Evolutionary conservation across 2,329 filamentous ascomycete species (phyloP), one percentile per base, ranked within the genome.

Genomic region (Diaporthe velutina): DNA sequence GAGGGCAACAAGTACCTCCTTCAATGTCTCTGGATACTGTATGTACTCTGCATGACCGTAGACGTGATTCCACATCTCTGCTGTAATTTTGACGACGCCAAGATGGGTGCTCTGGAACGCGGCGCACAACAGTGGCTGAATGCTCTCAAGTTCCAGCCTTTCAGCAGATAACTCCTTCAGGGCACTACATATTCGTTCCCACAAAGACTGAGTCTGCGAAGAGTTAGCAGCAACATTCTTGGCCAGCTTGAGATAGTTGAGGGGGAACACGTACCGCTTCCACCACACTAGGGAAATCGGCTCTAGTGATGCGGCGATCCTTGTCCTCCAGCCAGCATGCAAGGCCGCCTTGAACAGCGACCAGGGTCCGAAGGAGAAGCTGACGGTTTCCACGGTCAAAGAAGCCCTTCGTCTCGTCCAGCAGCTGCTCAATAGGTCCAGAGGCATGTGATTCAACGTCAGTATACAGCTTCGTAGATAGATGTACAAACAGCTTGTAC

Each of bases 11-110:
- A 98, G 85, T 2, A 92, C 89, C 3, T 86, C 83, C 78, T 91
- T 91, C 7, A 98, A 85, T 40, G 85, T 85, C 15, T 88, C 83
- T 0, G 95, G 93, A 82, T 94, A 96, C 33, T 90, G 84, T 1
- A 95, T 80, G 7, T 84, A 84, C 4, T 90, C 85, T 52, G 90
- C 87, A 22, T 88, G 84, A 28, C 91, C 91, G 79, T 95, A 95
- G 0, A 92, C 89, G 0, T 83, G 81, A 78, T 95, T 96, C 95
- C 95, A 98, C 76, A 86, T 78, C 33, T 84, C 83, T 50, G 86
- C 83, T 25, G 87, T 84, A 79, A 80, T 86, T 81, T 83, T 91
- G 76, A 85, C 94, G 78, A 85, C 89, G 75, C 81, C 84, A 73
- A 80, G 84, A 79, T 88, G 93, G 82, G 85, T 92, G 84, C 85